Conservation (phyloP, 2,329 filamentous ascomycete genomes). For the Pseudogymnoascus sp. region DNA sequence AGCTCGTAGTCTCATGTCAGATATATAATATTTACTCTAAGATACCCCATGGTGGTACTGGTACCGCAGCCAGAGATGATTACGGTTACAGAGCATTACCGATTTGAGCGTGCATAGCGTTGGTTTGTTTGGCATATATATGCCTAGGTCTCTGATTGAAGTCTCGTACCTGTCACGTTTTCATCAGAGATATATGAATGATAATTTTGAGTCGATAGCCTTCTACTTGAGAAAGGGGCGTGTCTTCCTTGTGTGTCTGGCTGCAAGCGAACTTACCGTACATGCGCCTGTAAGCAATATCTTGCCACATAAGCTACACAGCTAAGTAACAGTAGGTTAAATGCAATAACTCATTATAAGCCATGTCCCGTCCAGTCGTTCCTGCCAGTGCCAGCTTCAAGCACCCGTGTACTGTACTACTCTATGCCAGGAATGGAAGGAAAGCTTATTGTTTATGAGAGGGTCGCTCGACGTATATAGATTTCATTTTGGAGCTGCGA, state of each 20-base stretch:
- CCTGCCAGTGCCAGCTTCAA: not conserved
- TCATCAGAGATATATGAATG: slow-evolving; percentile 6
- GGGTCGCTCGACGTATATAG: not conserved
- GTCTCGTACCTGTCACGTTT: not conserved
- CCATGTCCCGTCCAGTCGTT: not conserved
- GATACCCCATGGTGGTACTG: not conserved
- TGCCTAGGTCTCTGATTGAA: slow-evolving; percentile 2
- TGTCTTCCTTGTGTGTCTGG: not conserved
- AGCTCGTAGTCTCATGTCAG: slow-evolving; percentile 19
- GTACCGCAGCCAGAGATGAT: slow-evolving; percentile 2
- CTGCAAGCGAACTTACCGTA: not conserved
- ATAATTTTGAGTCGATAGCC: not conserved
- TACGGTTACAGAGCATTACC: slow-evolving; percentile 2
- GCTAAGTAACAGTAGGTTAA: not conserved
- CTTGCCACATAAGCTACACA: not conserved
- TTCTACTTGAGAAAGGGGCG: not conserved
- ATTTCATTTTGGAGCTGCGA: not conserved
- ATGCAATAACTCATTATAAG: not conserved
- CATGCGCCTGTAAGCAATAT: not conserved
- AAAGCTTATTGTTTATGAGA: not conserved
- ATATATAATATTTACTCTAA: slow-evolving; percentile 7
- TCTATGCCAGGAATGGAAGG: not conserved
- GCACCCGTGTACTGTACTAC: not conserved
- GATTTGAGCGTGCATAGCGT: slow-evolving; percentile 11
- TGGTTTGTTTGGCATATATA: slow-evolving; percentile 12